A percentile compares a stretch with the other conserved stretches of the same genome.
Conservation (phyloP, 805 yeast genomes). For the Isabelozyma pseudorhagii region DNA sequence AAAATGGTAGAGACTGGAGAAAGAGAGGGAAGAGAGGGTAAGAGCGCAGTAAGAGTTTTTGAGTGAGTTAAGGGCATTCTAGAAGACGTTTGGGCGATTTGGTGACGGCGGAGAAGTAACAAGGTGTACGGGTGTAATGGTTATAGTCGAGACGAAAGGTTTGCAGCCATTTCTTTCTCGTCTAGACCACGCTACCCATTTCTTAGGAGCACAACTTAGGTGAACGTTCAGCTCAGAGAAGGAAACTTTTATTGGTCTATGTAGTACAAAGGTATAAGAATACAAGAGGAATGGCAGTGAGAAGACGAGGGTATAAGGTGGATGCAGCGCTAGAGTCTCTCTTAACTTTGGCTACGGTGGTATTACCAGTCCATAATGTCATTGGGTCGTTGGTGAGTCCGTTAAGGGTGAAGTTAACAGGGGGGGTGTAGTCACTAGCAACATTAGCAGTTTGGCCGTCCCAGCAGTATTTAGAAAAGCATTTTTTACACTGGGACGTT, state of each 20-base stretch:
- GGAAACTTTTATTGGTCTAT: not conserved
- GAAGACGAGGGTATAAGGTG: not conserved
- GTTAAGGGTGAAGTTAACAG: slow-evolving; percentile 24
- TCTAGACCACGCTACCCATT: too few species aligned
- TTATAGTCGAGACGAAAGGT: too few species aligned
- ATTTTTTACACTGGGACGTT: slow-evolving; percentile 32
- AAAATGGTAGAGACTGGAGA: too few species aligned
- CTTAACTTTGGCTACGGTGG: not conserved
- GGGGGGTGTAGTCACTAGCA: slow-evolving; percentile 12
- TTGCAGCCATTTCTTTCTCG: too few species aligned
- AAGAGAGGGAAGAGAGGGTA: too few species aligned
- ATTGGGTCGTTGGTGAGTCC: slow-evolving; percentile 25
- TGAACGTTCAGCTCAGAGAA: too few species aligned
- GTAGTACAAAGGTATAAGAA: not conserved
- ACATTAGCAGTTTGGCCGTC: slow-evolving; percentile 22
- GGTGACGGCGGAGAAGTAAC: too few species aligned
- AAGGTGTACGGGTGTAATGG: too few species aligned
- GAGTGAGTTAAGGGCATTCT: too few species aligned
- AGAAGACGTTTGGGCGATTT: too few species aligned
- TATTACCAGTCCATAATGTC: not conserved
- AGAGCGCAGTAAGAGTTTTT: too few species aligned
- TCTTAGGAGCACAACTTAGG: too few species aligned
- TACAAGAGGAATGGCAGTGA: not conserved
- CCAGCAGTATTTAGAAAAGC: slow-evolving; percentile 40
- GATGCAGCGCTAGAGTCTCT: not conserved